Evolutionary conservation across 441 rosid species (phyloP).

Genomic region (Pelargonium cotyledonis): DNA sequence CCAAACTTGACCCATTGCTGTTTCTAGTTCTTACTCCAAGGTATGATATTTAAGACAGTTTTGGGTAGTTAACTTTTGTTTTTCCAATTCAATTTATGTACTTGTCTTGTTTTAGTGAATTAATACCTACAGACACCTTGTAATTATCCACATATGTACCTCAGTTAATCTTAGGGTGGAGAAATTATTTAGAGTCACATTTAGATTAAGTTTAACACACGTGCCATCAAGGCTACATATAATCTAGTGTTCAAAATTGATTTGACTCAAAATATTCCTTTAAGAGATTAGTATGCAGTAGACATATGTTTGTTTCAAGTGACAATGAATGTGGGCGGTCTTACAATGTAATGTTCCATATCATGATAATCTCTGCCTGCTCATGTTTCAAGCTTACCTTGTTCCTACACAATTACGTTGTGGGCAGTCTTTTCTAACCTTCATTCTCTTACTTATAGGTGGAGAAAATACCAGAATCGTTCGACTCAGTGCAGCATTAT

Average conservation of each 20-base stretch:
- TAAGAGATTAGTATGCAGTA: not conserved
- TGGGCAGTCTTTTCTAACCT: not conserved
- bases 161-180: not conserved
- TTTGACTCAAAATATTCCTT: not conserved
- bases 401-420: not conserved
- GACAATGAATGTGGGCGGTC: no score
- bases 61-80: not conserved
- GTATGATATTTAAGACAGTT: no score
- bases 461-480: slow-evolving; percentile 22
- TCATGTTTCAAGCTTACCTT: not conserved
- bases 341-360: not conserved
- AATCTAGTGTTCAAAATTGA: not conserved
- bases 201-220: no score
- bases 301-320: no score
- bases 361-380: not conserved
- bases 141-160: not conserved
- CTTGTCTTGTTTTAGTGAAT: not conserved
- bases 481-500: slow-evolving; percentile 18
- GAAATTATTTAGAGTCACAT: no score
- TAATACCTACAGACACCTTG: not conserved
- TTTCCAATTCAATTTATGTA: not conserved
- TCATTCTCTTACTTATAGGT: slow-evolving; percentile 14
- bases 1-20: not conserved
- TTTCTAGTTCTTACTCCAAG: not conserved
- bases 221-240: no score